Evolutionary conservation across 2,329 filamentous ascomycete species (phyloP).

Genomic region (Cladobotryum protrusum): DNA sequence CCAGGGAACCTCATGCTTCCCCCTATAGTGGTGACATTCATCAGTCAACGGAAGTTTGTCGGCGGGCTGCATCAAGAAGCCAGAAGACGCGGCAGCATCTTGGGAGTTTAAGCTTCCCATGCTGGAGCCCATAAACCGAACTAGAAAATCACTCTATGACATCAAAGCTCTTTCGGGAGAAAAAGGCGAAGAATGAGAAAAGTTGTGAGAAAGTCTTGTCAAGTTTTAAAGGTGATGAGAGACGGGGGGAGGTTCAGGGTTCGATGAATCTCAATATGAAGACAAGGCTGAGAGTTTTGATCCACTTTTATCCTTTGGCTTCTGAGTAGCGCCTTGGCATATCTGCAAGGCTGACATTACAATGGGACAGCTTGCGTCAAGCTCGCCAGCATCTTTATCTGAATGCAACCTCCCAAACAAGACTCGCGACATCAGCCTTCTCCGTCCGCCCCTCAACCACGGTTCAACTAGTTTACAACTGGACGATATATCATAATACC

Average conservation of each 20-base stretch:
- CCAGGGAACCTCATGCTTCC: constrained; percentile 65
- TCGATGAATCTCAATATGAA: constrained; percentile 3
- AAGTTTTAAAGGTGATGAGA: neutral
- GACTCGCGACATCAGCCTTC: no score
- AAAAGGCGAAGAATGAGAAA: neutral
- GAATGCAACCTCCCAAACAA: no score
- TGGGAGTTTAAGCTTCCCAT: constrained; percentile 1
- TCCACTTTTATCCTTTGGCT: constrained; percentile 1
- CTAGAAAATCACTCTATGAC: neutral
- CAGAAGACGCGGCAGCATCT: neutral
- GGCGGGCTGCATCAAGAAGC: constrained; percentile 34
- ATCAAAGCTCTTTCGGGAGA: neutral
- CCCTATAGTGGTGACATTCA: constrained; percentile 69
- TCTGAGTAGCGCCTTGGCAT: constrained; percentile 11
- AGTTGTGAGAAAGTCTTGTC: no score
- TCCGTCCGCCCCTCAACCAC: no score
- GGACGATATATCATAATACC: no score
- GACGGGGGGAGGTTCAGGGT: neutral
- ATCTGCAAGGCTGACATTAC: constrained; percentile 10
- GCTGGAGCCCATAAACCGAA: neutral
- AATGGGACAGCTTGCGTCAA: constrained; percentile 18
- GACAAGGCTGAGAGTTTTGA: constrained; percentile 5
- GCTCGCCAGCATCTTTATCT: neutral
- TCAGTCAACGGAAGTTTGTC: constrained; percentile 48
- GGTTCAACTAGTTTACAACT: no score